Base-by-base conservation (phyloP, 345 rosid genomes). In the Heritiera fomes region DNA sequence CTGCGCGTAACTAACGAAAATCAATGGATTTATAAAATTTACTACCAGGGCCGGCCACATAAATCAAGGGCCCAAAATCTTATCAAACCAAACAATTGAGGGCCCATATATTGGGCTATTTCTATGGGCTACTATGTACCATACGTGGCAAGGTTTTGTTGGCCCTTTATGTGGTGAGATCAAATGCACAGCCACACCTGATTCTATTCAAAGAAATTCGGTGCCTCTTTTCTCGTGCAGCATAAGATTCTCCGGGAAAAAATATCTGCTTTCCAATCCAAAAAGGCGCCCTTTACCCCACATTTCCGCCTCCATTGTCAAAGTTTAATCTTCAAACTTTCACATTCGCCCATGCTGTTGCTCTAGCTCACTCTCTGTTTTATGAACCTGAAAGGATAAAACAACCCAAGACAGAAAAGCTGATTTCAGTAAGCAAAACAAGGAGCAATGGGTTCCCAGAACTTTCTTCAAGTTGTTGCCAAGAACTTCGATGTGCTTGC, bases 401-500 rank as follows among this genome's bases (percentile, higher is more conserved):
- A 62, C 40, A 40, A 8, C 5, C 17, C 66, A 23, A 9, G 6
- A 53, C 58, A 3, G 2, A 10, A 23, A 60, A 11, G 15, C 9
- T 11, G 1, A 60, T 10, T 20, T 58, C n/a, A 9, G 28, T 20
- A 20, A 56, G 28, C 53, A 8, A 46, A 59, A 11, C 61, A 69
- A 76, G 64, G 68, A 65, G 9, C 18, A 43, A 85, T 83, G 88
- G 89, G 87, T 84, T 86, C 90, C 79, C 86, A 85, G 75, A 84
- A 90, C 84, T 90, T 91, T 80, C 83, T 91, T 60, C 92, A 85
- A 77, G 88, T 90, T 67, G 78, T 93, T 75, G 90, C 87, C 6
- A 91, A 87, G 84, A 91, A 91, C 88, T 86, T 91, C 71, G 98
- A 93, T 79, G 92, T 93, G 78, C 89, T 91, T 80, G 92, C 94